Evolutionary conservation across 352 stramenopile species (phyloP).

Genomic region (Pythium folliculosum): DNA sequence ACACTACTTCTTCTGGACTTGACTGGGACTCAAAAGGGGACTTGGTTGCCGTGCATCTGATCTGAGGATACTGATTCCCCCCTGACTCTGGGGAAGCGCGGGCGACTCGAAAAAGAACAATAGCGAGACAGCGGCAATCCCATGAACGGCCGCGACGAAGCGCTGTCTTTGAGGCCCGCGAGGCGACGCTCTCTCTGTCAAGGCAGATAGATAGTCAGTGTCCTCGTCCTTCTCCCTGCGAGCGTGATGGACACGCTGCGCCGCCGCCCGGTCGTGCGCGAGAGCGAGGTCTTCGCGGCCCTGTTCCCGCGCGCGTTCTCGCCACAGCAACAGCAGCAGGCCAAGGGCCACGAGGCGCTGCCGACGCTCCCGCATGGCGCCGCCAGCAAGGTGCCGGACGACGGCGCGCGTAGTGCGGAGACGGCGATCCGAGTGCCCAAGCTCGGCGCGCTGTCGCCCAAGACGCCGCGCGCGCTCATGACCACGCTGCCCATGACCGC

Average conservation of each 20-base stretch:
- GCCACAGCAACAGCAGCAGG: conserved; percentile 8
- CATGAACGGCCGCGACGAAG: conserved; percentile 4
- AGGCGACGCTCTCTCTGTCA: too few relatives aligned
- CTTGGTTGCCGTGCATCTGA: conserved; percentile 12
- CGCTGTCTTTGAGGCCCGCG: too few relatives aligned
- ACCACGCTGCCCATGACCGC: conserved; percentile 49
- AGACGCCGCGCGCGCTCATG: conserved; percentile 59
- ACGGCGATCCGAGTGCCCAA: conserved; percentile 16
- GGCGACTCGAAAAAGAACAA: too few relatives aligned
- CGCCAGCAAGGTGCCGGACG: background rate
- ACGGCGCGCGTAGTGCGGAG: background rate
- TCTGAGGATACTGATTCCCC: background rate
- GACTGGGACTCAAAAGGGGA: background rate
- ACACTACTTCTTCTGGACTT: background rate
- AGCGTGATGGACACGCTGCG: conserved; percentile 26
- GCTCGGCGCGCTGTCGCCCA: conserved; percentile 30
- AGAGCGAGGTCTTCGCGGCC: conserved; percentile 49
- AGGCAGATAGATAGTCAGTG: too few relatives aligned
- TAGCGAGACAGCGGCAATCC: too few relatives aligned
- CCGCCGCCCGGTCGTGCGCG: conserved; percentile 37
- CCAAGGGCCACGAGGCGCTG: conserved; percentile 16
- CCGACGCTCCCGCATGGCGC: conserved; percentile 3
- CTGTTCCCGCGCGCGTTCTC: conserved; percentile 29
- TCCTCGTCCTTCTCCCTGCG: too few relatives aligned
- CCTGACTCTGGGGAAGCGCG: too few relatives aligned